phyloP scores from a whole-genome alignment of 768 basidiomycete genomes.

The Lactarius indigo region DNA sequence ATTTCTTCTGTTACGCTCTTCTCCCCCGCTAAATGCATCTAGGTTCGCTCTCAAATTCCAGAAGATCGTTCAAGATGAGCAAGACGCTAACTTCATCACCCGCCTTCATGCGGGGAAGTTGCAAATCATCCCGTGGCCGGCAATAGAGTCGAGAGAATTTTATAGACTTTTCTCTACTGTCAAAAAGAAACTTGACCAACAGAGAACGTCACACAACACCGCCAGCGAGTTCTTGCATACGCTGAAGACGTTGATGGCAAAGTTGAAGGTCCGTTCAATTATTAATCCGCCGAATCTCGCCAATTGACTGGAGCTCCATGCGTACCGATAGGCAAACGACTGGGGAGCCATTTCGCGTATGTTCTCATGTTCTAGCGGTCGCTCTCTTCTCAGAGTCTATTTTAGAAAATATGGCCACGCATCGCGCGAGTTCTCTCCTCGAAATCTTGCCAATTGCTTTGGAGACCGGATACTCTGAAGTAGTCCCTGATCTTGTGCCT shows the following conservation, averaged over 20 bases:
- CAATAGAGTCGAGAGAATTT: constrained; percentile 44
- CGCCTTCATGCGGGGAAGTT: neutral
- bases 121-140: neutral
- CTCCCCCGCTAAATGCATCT: neutral
- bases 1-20: neutral
- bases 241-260: neutral
- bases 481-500: constrained; percentile 43
- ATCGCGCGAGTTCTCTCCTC: constrained; percentile 41
- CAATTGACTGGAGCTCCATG: neutral
- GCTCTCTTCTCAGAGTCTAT: neutral
- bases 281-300: neutral
- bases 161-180: constrained; percentile 49
- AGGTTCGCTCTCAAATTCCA: constrained; percentile 56
- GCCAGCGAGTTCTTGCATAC: constrained; percentile 42
- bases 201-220: constrained; percentile 44
- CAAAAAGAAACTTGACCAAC: constrained; percentile 46
- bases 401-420: constrained; percentile 48
- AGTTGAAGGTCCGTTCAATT: neutral
- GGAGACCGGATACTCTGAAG: constrained; percentile 44
- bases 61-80: constrained; percentile 57
- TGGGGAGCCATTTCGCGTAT: constrained; percentile 62
- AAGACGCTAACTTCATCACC: constrained; percentile 33
- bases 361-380: constrained; percentile 24
- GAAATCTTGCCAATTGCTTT: constrained; percentile 46
- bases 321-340: constrained; percentile 46